Conservation (phyloP, 495 filamentous ascomycete species). For the Amorphotheca resinae region DNA sequence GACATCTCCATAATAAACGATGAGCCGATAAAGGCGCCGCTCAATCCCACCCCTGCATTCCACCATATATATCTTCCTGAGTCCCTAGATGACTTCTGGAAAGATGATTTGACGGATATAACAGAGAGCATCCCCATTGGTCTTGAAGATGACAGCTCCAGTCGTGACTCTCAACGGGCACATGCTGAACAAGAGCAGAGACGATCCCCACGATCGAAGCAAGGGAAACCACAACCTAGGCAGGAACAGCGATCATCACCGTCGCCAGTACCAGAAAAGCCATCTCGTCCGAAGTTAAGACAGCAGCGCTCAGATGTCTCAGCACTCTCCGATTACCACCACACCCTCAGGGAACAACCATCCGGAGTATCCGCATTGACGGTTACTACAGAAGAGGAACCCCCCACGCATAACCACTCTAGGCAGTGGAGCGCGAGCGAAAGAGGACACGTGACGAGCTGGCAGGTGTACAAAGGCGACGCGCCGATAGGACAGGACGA, state of each 20-base stretch:
- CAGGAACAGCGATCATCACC: neutral
- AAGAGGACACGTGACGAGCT: neutral
- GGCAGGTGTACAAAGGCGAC: neutral
- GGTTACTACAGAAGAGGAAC: neutral
- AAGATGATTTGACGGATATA: neutral
- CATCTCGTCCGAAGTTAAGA: neutral
- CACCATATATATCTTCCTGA: neutral
- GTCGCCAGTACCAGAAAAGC: neutral
- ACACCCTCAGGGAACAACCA: neutral
- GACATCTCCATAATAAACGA: neutral
- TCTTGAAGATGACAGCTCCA: neutral
- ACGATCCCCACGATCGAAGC: neutral
- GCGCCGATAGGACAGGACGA: neutral
- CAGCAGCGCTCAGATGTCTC: neutral
- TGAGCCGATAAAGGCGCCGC: neutral
- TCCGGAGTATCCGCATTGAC: neutral
- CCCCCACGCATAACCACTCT: neutral
- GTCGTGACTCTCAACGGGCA: neutral
- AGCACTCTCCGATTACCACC: neutral
- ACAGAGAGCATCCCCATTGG: conserved; percentile 9
- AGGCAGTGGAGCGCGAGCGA: neutral
- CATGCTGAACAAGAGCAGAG: neutral
- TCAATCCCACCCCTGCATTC: conserved; percentile 8
- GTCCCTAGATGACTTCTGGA: neutral
- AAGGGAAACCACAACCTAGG: neutral